Evolutionary conservation across 2,329 filamentous ascomycete genomes (phyloP).

Genomic region (Xylaria sp.): DNA sequence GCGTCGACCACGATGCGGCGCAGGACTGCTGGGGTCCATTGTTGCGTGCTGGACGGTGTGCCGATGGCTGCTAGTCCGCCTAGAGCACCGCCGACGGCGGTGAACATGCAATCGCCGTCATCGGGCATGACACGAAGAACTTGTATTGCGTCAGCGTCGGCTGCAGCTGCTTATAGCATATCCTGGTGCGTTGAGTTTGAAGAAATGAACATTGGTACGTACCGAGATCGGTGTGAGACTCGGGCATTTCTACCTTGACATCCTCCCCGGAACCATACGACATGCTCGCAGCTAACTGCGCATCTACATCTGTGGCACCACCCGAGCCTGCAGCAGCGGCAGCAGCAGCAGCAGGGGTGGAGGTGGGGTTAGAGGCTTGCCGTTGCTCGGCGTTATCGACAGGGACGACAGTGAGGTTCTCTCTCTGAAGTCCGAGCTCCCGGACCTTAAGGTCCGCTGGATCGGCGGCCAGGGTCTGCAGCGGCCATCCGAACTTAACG

Average conservation of each 20-base stretch:
- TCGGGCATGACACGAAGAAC: conserved; percentile 95
- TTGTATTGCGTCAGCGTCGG: conserved; percentile 42
- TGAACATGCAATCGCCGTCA: conserved; percentile 94
- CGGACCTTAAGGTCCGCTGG: conserved; percentile 60
- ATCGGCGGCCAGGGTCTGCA: conserved; percentile 72
- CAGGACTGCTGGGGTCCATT: conserved; percentile 52
- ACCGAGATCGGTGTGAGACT: conserved; percentile 63
- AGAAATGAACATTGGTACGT: conserved; percentile 8
- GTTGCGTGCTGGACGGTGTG: conserved; percentile 3
- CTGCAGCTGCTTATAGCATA: neutral
- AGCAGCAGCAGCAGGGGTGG: conserved; percentile 14
- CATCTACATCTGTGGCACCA: conserved; percentile 7
- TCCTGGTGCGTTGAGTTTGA: no score
- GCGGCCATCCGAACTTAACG: conserved; percentile 87
- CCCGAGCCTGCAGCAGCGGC: conserved; percentile 14
- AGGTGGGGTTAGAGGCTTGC: conserved; percentile 11
- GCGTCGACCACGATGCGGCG: conserved; percentile 80
- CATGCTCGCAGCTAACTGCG: conserved; percentile 22
- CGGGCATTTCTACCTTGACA: conserved; percentile 60
- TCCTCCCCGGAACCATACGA: conserved; percentile 52
- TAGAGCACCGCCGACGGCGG: conserved; percentile 85
- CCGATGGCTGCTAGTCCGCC: conserved; percentile 56
- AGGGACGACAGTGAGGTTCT: conserved; percentile 62
- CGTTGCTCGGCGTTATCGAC: conserved; percentile 43
- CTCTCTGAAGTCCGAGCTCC: conserved; percentile 59